Percentiles rank a stretch among this genome's conserved stretches.
Conservation (phyloP, 306 rosid genomes). For the Pyrus betulifolia region DNA sequence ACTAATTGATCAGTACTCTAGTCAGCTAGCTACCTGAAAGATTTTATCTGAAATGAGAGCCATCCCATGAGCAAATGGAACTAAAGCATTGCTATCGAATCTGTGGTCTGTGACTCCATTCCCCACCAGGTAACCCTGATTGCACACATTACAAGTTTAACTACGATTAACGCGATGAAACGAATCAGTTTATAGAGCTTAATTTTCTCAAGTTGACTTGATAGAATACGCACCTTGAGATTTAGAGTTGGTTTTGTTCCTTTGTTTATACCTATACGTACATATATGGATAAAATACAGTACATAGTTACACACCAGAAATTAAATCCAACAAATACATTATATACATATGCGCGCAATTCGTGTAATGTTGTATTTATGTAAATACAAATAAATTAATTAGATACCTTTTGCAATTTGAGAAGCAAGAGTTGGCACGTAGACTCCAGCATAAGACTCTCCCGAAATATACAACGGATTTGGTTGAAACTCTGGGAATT, state of each 20-base stretch:
- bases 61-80: conserved; percentile 86
- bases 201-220: neutral
- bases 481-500: conserved; percentile 53
- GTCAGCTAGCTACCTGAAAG: conserved; percentile 31
- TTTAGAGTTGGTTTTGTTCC: conserved; percentile 47
- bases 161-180: neutral
- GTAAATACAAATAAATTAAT: neutral
- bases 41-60: conserved; percentile 60
- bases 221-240: conserved; percentile 38
- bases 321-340: neutral
- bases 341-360: neutral
- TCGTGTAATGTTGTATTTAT: neutral
- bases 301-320: neutral
- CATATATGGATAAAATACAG: neutral
- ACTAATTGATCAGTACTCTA: neutral
- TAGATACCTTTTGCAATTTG: conserved; percentile 45
- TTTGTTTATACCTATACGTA: conserved; percentile 30
- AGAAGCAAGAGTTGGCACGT: conserved; percentile 68
- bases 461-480: conserved; percentile 70
- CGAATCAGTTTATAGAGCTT: neutral
- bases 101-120: conserved; percentile 61
- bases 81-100: conserved; percentile 59
- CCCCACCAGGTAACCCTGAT: conserved; percentile 74
- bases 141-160: neutral
- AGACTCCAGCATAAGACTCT: conserved; percentile 78